A percentile compares a stretch with the other conserved stretches of the same genome.
Conservation (phyloP, 192 early-diverging fungal genomes). For the Coemansia sp. region DNA sequence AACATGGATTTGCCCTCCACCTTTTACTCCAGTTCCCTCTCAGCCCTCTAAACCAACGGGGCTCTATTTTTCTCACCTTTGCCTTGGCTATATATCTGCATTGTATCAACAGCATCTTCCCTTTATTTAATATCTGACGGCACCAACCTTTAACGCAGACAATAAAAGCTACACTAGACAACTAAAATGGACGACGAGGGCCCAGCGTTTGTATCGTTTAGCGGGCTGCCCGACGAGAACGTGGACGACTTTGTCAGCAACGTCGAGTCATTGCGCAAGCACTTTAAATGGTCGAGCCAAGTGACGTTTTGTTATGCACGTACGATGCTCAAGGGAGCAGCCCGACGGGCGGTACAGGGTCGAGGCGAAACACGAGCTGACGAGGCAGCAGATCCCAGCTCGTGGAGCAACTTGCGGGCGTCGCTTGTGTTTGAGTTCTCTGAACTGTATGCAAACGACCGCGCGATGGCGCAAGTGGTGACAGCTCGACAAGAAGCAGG, state of each 20-base stretch:
- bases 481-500: slow-evolving; percentile 39
- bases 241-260: slow-evolving; percentile 47
- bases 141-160: no score
- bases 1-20: no score
- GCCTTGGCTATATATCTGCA: no score
- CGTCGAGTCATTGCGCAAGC: slow-evolving; percentile 50
- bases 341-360: slow-evolving; percentile 34
- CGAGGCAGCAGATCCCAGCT: slow-evolving; percentile 46
- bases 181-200: slow-evolving; percentile 45
- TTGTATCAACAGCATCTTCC: no score
- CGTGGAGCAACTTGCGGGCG: slow-evolving; percentile 42
- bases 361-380: slow-evolving; percentile 23
- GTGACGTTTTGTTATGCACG: slow-evolving; percentile 51
- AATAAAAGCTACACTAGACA: no score
- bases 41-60: no score
- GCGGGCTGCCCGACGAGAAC: slow-evolving; percentile 44
- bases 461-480: slow-evolving; percentile 39
- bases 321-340: slow-evolving; percentile 51
- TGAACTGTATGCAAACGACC: slow-evolving; percentile 24
- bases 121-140: no score
- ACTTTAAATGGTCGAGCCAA: slow-evolving; percentile 55
- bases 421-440: slow-evolving; percentile 49
- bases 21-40: no score
- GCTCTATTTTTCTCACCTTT: no score
- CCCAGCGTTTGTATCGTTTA: slow-evolving; percentile 53